A percentile compares a stretch with the other conserved stretches of the same genome.
These are phyloP conservation scores for Phytophthora kernoviae DNA, from an alignment of 352 stramenopile genomes.

Conservation along the genomic window DNA sequence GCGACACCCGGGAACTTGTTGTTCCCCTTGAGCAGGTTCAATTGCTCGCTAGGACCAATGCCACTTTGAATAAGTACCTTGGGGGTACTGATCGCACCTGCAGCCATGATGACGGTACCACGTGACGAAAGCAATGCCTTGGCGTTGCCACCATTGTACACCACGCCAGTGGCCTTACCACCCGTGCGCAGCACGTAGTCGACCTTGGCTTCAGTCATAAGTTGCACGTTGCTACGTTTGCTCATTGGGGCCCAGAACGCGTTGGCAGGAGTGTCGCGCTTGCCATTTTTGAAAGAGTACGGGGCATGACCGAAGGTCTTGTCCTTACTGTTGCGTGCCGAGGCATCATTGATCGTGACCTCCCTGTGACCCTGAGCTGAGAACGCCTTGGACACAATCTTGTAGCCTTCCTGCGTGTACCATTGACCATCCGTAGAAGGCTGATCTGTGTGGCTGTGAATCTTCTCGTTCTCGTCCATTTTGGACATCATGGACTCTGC, in stretches of 20 bases:
- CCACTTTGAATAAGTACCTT: constrained; percentile 85
- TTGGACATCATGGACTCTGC: constrained; percentile 57
- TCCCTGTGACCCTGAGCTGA: constrained; percentile 42
- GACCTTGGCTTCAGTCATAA: constrained; percentile 54
- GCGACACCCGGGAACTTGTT: constrained; percentile 55
- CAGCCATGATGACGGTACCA: constrained; percentile 75
- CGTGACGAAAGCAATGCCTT: constrained; percentile 43
- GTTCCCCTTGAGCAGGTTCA: constrained; percentile 47
- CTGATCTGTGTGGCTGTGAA: constrained; percentile 47
- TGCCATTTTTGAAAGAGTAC: constrained; percentile 58
- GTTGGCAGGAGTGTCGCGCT: constrained; percentile 58
- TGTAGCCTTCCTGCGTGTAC: constrained; percentile 64
- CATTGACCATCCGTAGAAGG: constrained; percentile 59
- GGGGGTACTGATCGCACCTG: constrained; percentile 69
- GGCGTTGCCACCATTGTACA: constrained; percentile 42
- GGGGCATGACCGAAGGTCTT: constrained; percentile 63
- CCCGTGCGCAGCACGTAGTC: constrained; percentile 55
- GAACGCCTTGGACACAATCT: constrained; percentile 48
- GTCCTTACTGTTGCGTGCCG: constrained; percentile 55
- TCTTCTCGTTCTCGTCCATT: constrained; percentile 53
- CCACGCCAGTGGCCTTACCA: constrained; percentile 48
- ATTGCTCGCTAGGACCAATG: constrained; percentile 67
- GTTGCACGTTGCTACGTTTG: constrained; percentile 51
- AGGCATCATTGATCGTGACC: constrained; percentile 49
- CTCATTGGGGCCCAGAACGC: constrained; percentile 56